A percentile compares a stretch with the other conserved stretches of the same genome.
These are phyloP conservation scores for Malassezia sp. DNA, from an alignment of 1,284 basidiomycete genomes.

Conservation along the genomic window DNA sequence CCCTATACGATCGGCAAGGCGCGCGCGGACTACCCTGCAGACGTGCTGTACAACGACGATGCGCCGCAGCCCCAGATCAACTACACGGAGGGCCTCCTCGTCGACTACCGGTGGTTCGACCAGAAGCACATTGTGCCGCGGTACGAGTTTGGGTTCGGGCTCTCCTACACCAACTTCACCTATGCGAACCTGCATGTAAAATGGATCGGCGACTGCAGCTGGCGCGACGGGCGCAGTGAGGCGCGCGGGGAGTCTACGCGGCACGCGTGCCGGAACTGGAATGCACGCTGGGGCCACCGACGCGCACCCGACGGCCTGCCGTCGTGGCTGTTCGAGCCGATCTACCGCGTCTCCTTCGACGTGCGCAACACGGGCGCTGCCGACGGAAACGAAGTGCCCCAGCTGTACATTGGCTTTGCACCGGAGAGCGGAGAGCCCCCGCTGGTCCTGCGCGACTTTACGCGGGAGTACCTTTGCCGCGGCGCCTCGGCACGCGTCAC, in stretches of 20 bases:
- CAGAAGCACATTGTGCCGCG: conserved; percentile 25
- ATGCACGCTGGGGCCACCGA: conserved; percentile 19
- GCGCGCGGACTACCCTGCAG: conserved; percentile 17
- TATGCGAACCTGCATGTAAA: conserved; percentile 19
- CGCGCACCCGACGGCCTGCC: conserved; percentile 23
- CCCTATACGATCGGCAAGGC: conserved; percentile 35
- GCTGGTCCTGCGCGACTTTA: conserved; percentile 34
- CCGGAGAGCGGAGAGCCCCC: conserved; percentile 28
- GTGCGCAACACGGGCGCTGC: conserved; percentile 26
- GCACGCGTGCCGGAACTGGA: too few species aligned
- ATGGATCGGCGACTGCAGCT: conserved; percentile 9
- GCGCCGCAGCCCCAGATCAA: conserved; percentile 31
- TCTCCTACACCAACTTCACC: conserved; percentile 33
- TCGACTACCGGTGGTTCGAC: conserved; percentile 36
- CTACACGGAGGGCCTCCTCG: conserved; percentile 29
- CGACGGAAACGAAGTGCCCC: conserved; percentile 35
- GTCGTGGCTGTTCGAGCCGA: conserved; percentile 28
- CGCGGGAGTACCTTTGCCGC: conserved; percentile 19
- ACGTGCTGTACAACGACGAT: conserved; percentile 24
- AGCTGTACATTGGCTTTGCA: conserved; percentile 34
- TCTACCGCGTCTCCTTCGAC: conserved; percentile 24
- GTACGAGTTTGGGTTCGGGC: conserved; percentile 30
- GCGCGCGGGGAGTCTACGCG: too few species aligned
- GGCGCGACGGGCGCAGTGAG: conserved; percentile 1
- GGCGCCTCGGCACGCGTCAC: conserved; percentile 18